phyloP scores from a whole-genome alignment of 108 stramenopile species.

The Cyclotella baltica region DNA sequence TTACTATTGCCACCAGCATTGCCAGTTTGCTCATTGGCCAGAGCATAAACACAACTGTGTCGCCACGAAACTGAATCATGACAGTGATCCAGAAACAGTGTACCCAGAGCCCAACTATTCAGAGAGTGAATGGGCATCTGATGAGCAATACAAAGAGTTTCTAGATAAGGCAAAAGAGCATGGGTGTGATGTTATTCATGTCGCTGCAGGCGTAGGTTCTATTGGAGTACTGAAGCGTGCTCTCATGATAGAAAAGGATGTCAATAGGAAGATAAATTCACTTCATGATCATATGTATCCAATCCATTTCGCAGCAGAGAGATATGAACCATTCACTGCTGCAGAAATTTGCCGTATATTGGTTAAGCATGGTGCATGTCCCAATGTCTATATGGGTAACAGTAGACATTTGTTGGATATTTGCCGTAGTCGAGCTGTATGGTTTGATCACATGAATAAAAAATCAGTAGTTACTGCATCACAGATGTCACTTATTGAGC shows the following conservation, averaged over 20 bases:
- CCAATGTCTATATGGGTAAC: no score
- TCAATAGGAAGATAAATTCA: conserved; percentile 6
- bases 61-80: conserved; percentile 3
- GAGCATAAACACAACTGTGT: conserved; percentile 23
- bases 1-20: conserved; percentile 5
- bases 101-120: conserved; percentile 27
- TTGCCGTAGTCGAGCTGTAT: no score
- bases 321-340: no score
- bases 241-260: conserved; percentile 20
- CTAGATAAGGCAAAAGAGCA: not conserved
- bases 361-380: no score
- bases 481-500: no score
- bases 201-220: not conserved
- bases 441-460: no score
- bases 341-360: no score
- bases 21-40: conserved; percentile 14
- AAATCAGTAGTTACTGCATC: no score
- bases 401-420: no score
- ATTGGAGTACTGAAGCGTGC: conserved; percentile 11
- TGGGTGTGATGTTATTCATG: conserved; percentile 3
- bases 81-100: not conserved
- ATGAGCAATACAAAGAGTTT: conserved; percentile 16
- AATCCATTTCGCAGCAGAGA: no score
- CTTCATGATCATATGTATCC: no score
- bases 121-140: conserved; percentile 8